Conservation (phyloP, 2,329 filamentous ascomycete species). For the Botrytis cinerea region DNA sequence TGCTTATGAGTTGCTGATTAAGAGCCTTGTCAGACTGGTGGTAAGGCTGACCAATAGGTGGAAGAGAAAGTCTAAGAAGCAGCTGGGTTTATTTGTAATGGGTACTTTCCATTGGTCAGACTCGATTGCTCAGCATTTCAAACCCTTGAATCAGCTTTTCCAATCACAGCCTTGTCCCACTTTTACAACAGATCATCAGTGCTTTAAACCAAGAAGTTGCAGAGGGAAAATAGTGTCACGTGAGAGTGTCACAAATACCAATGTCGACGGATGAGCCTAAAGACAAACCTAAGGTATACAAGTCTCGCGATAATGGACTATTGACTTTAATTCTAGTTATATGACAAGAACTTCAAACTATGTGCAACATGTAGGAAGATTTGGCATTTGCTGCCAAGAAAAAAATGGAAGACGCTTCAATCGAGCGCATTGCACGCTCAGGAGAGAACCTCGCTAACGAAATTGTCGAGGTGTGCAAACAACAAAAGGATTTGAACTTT, state of each 20-base stretch:
- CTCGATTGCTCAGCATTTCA: background rate
- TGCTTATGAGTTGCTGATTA: slow-evolving; percentile 24
- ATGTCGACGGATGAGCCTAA: no score
- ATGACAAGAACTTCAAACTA: no score
- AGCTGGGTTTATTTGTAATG: background rate
- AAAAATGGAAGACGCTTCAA: background rate
- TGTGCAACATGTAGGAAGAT: background rate
- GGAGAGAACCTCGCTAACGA: background rate
- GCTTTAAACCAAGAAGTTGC: no score
- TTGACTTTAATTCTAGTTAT: no score
- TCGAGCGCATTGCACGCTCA: background rate
- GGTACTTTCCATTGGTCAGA: background rate
- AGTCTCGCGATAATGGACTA: no score
- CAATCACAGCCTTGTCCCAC: slow-evolving; percentile 10
- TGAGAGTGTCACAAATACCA: no score
- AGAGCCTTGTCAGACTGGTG: background rate
- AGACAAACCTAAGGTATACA: no score
- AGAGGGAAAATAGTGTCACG: no score
- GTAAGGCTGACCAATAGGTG: background rate
- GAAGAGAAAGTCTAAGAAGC: background rate
- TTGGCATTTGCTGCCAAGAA: background rate
- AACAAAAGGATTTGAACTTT: background rate
- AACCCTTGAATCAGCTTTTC: background rate
- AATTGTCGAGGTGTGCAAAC: background rate
- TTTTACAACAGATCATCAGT: background rate